A percentile compares a stretch with the other conserved stretches of the same genome.
Conservation (phyloP, 306 rosid genomes). For the Mucuna pruriens region DNA sequence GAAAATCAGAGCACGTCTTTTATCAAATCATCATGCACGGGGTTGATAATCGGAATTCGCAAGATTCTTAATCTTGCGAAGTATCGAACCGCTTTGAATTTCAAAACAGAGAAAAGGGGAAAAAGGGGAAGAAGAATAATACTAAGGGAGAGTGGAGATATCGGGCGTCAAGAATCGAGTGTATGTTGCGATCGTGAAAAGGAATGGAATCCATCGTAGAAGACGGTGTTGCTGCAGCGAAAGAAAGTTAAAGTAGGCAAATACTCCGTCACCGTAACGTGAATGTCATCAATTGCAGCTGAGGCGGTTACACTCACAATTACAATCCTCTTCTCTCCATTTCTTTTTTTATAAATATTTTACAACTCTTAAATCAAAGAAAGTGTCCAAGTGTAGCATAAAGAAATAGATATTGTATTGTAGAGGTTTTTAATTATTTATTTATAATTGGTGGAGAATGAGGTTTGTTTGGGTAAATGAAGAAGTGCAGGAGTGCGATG, state of each 20-base stretch:
- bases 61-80: background rate
- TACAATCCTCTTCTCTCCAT: background rate
- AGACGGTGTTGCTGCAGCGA: background rate
- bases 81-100: constrained; percentile 1
- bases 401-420: background rate
- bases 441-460: background rate
- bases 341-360: background rate
- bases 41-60: constrained; percentile 9
- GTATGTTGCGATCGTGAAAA: constrained; percentile 74
- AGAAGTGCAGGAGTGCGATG: background rate
- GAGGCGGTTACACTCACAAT: constrained; percentile 44
- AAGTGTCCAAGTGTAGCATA: background rate
- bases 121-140: background rate
- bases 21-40: background rate
- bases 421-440: background rate
- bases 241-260: constrained; percentile 29
- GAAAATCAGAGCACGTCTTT: background rate
- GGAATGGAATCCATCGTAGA: constrained; percentile 71
- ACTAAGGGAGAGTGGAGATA: constrained; percentile 60
- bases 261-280: constrained; percentile 25
- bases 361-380: background rate
- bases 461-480: background rate
- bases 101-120: background rate
- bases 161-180: constrained; percentile 61
- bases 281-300: constrained; percentile 42